Evolutionary conservation across 768 basidiomycete species (phyloP).

Genomic region (Naganishia randhawae): DNA sequence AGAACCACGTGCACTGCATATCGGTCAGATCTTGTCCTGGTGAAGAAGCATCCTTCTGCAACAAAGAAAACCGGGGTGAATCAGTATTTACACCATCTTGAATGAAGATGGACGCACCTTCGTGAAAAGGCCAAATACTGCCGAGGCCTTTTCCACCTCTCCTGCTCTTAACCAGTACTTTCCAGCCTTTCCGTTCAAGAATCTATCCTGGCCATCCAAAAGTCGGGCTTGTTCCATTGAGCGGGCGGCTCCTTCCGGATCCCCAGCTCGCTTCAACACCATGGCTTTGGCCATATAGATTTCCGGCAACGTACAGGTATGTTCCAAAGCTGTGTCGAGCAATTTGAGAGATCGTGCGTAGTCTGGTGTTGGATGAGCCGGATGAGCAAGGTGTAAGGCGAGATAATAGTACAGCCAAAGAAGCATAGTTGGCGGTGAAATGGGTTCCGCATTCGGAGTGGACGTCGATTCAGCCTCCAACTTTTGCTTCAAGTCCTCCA

Average conservation of each 20-base stretch:
- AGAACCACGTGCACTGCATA: constrained; percentile 88
- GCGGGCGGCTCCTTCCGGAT: constrained; percentile 67
- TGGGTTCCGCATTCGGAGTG: constrained; percentile 37
- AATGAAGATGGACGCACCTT: constrained; percentile 59
- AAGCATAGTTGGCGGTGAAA: constrained; percentile 71
- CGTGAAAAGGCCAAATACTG: constrained; percentile 79
- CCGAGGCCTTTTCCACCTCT: constrained; percentile 68
- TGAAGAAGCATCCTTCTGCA: constrained; percentile 74
- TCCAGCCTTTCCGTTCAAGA: constrained; percentile 86
- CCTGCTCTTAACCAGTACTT: constrained; percentile 87
- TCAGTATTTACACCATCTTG: neutral
- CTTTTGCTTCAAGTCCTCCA: constrained; percentile 56
- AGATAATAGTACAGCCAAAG: constrained; percentile 96
- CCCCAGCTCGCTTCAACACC: constrained; percentile 79
- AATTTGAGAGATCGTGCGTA: constrained; percentile 51
- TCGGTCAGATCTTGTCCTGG: constrained; percentile 81
- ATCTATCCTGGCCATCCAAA: constrained; percentile 90
- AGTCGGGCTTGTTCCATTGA: constrained; percentile 74
- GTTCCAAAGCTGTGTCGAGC: constrained; percentile 64
- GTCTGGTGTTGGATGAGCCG: constrained; percentile 42
- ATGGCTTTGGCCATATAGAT: constrained; percentile 76
- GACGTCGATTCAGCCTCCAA: constrained; percentile 35
- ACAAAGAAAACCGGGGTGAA: neutral
- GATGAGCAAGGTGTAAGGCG: constrained; percentile 65
- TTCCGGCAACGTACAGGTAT: constrained; percentile 93